Conservation (phyloP, 2,329 filamentous ascomycete species). For the Cytospora piceae region DNA sequence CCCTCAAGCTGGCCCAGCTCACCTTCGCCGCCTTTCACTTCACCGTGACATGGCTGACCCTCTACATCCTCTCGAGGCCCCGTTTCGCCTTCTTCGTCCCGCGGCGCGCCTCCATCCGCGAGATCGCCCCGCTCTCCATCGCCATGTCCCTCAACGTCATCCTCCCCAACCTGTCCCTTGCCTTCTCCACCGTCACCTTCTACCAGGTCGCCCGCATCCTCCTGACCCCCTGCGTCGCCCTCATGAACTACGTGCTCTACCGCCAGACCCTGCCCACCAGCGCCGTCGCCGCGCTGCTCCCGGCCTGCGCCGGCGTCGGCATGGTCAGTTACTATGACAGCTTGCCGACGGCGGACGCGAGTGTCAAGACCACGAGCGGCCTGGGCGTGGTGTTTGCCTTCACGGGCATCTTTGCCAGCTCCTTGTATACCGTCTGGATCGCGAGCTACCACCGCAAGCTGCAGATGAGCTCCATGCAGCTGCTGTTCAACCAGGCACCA, state of each 20-base stretch:
- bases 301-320: constrained; percentile 66
- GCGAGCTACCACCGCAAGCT: constrained; percentile 67
- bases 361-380: constrained; percentile 58
- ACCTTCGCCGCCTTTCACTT: constrained; percentile 73
- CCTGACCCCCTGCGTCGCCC: constrained; percentile 66
- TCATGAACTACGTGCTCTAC: constrained; percentile 68
- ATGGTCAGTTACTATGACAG: constrained; percentile 72
- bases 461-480: constrained; percentile 69
- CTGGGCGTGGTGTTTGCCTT: constrained; percentile 69
- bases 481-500: constrained; percentile 70
- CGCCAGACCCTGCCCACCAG: constrained; percentile 56
- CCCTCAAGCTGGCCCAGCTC: constrained; percentile 64
- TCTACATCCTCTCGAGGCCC: constrained; percentile 65
- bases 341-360: constrained; percentile 50
- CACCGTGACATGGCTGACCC: constrained; percentile 64
- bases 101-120: constrained; percentile 55
- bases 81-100: constrained; percentile 62
- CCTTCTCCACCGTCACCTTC: constrained; percentile 70
- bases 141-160: constrained; percentile 73
- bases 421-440: constrained; percentile 72
- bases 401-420: constrained; percentile 65
- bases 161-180: constrained; percentile 68
- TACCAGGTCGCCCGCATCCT: constrained; percentile 72
- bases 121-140: constrained; percentile 66
- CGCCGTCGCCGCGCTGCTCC: constrained; percentile 59